phyloP scores from a whole-genome alignment of 2,329 filamentous ascomycete genomes.

The Neodidymelliopsis sp. region DNA sequence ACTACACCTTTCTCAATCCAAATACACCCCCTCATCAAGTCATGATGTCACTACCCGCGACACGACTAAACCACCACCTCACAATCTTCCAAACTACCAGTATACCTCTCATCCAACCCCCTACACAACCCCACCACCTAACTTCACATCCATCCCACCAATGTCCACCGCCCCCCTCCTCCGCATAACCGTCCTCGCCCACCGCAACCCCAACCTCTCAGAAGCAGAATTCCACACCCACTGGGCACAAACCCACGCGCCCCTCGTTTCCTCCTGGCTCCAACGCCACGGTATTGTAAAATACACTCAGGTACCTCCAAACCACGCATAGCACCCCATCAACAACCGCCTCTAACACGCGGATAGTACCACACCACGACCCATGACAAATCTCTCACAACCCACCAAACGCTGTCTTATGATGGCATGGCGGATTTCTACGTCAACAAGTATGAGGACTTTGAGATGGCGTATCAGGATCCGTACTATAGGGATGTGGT shows the following conservation, averaged over 20 bases:
- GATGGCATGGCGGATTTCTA: constrained; percentile 39
- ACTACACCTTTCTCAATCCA: no score
- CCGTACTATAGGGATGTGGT: constrained; percentile 29
- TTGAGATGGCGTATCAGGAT: constrained; percentile 33
- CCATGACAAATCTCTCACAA: constrained; percentile 21
- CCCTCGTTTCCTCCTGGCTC: constrained; percentile 30
- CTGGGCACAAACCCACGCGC: constrained; percentile 35
- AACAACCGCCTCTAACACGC: not conserved
- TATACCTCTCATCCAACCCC: no score
- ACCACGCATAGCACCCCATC: not conserved
- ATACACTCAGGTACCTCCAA: constrained; percentile 30
- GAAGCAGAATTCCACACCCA: constrained; percentile 35
- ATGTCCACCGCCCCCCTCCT: constrained; percentile 26
- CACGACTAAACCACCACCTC: no score
- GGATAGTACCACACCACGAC: constrained; percentile 33
- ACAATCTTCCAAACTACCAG: no score
- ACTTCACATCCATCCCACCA: not conserved
- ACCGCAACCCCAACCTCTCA: constrained; percentile 28
- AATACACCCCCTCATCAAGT: no score
- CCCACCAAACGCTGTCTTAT: constrained; percentile 25
- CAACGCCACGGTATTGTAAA: constrained; percentile 31
- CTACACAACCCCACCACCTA: constrained; percentile 1
- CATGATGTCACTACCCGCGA: no score
- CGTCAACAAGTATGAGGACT: constrained; percentile 33
- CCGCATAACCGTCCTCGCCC: constrained; percentile 32